Base-by-base conservation (phyloP, 768 basidiomycete genomes). In the Podaxis carcinomalis region DNA sequence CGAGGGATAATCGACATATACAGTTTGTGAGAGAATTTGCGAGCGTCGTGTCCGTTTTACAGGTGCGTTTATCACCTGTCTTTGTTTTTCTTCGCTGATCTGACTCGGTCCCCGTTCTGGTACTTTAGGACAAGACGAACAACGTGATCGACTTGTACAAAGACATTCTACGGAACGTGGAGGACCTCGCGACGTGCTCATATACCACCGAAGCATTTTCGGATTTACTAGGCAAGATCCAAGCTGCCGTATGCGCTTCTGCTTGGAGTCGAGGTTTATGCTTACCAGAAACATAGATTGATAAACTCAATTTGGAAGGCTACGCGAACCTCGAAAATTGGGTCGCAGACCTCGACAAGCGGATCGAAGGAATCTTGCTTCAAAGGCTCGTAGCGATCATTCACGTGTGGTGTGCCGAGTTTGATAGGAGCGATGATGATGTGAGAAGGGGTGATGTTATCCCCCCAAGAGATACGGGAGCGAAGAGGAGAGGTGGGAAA, bases 11-110 rank as follows among this genome's bases (percentile, higher is more conserved):
- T 69, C 81, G 93, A 63, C 96, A 98, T 69, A 87, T 96, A 25
- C 89, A 93, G 62, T 98, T 94, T 65, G 95, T 98, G 9, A 83
- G 94, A 59, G 95, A 98, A 70, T 97, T 98, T 69, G 95, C 96
- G 1, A 92, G 90, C 62, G 85, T 93, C 3, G 90, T 98, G 0
- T 95, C 95, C 1, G 81, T 96, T 9, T 77, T 99, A 23, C 96
- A 98, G 82, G 89, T 89, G 57, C 25, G 65, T 65, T 11, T 27
- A 55, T 72, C 59, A 32, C 2, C 32, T 9, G 3, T 1, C 7
- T 32, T 5, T 32, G 9, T 32, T 32, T 32, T 32, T 32, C 4
- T 40, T 13, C 11, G 14, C 39, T 50, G 65, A 53, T 52, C 57
- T 57, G 5, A 46, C 51, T 10, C 39, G 19, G 49, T 32, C 7